Evolutionary conservation across 257 asterid species (phyloP).

Genomic region (Primulina tabacum): DNA sequence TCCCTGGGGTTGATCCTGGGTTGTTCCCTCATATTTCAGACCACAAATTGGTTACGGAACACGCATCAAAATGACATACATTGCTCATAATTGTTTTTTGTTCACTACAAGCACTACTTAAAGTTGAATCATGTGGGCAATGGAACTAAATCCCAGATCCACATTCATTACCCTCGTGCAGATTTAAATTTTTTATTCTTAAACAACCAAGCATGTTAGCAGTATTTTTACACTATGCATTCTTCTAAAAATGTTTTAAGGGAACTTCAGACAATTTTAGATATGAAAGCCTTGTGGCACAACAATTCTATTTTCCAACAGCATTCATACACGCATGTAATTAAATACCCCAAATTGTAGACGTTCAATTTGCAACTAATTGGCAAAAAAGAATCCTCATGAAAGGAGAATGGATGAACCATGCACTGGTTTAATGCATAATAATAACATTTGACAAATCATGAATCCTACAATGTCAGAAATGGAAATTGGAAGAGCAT

Average conservation of each 20-base stretch:
- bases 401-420: not conserved
- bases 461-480: not conserved
- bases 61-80: not conserved
- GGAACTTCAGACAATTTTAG: too few species aligned
- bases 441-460: too few species aligned
- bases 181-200: not conserved
- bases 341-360: not conserved
- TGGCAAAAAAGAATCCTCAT: not conserved
- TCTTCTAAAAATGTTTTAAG: not conserved
- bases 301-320: too few species aligned
- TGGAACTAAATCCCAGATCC: not conserved
- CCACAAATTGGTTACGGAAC: not conserved
- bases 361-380: not conserved
- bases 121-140: not conserved
- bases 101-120: not conserved
- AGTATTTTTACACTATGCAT: not conserved
- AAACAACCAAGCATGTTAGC: not conserved
- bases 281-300: not conserved
- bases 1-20: not conserved
- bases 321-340: not conserved
- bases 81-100: not conserved
- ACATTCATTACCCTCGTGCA: not conserved
- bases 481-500: not conserved
- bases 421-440: not conserved
- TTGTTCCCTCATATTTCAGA: not conserved